phyloP scores from a whole-genome alignment of 345 rosid genomes.

The Melaleuca alternifolia region DNA sequence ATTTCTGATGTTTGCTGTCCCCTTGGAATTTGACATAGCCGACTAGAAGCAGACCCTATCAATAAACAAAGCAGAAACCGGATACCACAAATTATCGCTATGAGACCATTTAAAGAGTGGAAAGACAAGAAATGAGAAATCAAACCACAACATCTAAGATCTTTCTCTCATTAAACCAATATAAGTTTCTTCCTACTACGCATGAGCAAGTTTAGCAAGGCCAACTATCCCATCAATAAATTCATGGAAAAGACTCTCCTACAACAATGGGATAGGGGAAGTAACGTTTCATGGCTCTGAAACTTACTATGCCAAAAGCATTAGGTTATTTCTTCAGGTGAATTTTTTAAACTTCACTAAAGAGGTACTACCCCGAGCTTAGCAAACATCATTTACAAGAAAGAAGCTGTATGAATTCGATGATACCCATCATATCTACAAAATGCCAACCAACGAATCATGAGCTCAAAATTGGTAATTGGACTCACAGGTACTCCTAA shows the following conservation, averaged over 20 bases:
- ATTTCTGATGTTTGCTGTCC: slow-evolving; percentile 60
- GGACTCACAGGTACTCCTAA: background rate
- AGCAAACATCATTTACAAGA: background rate
- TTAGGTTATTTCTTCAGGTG: background rate
- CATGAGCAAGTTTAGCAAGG: background rate
- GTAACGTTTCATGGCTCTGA: background rate
- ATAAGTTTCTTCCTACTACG: background rate
- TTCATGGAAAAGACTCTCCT: background rate
- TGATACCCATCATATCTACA: background rate
- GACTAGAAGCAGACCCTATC: slow-evolving; percentile 23
- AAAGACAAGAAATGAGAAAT: background rate
- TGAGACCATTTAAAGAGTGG: background rate
- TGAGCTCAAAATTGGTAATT: background rate
- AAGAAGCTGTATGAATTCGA: background rate
- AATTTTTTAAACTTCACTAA: background rate
- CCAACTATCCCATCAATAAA: background rate
- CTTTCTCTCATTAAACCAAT: background rate
- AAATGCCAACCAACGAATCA: background rate
- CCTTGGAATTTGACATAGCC: slow-evolving; percentile 69
- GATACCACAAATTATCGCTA: background rate
- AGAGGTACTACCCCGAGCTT: background rate
- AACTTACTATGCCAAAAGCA: background rate
- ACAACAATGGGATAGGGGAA: background rate
- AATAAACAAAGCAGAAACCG: background rate
- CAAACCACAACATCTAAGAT: background rate